phyloP scores from a whole-genome alignment of 2,329 filamentous ascomycete genomes.

The Arachnomyces sp. region DNA sequence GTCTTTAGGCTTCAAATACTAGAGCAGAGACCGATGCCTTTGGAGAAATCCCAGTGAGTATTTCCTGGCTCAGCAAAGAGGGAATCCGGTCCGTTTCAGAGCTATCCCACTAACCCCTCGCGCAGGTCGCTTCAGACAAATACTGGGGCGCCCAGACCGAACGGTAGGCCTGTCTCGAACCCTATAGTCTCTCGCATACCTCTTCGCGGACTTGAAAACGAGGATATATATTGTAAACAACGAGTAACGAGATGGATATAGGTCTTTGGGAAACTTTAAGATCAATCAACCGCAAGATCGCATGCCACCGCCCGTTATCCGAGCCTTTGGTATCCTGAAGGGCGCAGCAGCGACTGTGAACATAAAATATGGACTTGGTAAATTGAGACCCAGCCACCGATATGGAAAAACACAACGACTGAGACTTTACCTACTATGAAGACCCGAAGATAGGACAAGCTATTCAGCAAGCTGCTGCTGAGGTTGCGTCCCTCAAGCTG shows the following conservation, averaged over 20 bases:
- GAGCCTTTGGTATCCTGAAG: constrained; percentile 95
- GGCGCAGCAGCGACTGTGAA: constrained; percentile 93
- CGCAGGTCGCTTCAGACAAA: constrained; percentile 69
- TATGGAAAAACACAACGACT: constrained; percentile 8
- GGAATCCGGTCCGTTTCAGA: not conserved
- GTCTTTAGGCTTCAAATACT: constrained; percentile 40
- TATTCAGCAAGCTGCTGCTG: constrained; percentile 87
- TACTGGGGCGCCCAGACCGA: constrained; percentile 99
- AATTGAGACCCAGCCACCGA: constrained; percentile 12
- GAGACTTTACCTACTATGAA: constrained; percentile 29
- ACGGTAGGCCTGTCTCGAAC: constrained; percentile 45
- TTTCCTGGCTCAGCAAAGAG: not conserved
- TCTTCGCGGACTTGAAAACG: no score
- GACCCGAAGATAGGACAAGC: constrained; percentile 85
- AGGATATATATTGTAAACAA: no score
- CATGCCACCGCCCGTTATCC: constrained; percentile 88
- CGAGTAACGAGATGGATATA: constrained; percentile 21
- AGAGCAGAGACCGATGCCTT: constrained; percentile 95
- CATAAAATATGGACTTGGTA: constrained; percentile 80
- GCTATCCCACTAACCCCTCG: constrained; percentile 9
- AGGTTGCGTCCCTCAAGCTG: constrained; percentile 90
- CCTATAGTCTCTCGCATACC: no score
- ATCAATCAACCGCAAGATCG: constrained; percentile 99
- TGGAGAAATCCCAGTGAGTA: constrained; percentile 72
- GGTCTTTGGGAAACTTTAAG: constrained; percentile 90